Conservation (phyloP, 306 rosid genomes). For the Acacia acuminata region DNA sequence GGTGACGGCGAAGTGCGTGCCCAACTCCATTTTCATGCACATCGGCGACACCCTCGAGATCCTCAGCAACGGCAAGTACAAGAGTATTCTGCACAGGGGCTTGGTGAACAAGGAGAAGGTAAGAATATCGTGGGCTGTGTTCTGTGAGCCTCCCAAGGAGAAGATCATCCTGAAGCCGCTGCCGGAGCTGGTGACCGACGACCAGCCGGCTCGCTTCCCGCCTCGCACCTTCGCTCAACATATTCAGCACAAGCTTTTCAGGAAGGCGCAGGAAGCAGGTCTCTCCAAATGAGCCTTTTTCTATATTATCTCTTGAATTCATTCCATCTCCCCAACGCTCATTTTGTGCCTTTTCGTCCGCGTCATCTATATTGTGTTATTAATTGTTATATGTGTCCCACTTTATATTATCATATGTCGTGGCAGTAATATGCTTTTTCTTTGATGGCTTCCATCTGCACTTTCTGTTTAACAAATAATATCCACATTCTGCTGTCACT, state of each 20-base stretch:
- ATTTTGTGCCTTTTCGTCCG: background rate
- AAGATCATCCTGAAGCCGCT: conserved; percentile 81
- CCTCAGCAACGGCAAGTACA: conserved; percentile 75
- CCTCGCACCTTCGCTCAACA: conserved; percentile 89
- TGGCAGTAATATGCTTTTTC: background rate
- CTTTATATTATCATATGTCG: background rate
- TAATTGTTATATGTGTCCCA: background rate
- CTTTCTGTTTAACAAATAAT: background rate
- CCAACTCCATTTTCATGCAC: conserved; percentile 77
- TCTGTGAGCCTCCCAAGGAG: conserved; percentile 90
- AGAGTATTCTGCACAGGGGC: conserved; percentile 84
- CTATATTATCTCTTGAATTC: background rate
- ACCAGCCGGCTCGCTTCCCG: conserved; percentile 58
- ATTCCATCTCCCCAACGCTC: background rate
- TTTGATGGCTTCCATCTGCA: background rate
- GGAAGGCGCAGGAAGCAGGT: conserved; percentile 38
- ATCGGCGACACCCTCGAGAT: conserved; percentile 87
- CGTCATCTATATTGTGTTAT: background rate
- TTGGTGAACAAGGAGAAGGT: conserved; percentile 86
- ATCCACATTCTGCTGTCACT: background rate
- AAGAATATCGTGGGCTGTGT: conserved; percentile 89
- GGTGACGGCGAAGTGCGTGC: conserved; percentile 82
- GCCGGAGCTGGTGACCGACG: conserved; percentile 54
- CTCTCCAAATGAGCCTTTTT: background rate
- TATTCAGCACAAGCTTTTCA: conserved; percentile 74